Conservation (phyloP, 495 filamentous ascomycete genomes). For the Hyaloscypha hepaticicola region DNA sequence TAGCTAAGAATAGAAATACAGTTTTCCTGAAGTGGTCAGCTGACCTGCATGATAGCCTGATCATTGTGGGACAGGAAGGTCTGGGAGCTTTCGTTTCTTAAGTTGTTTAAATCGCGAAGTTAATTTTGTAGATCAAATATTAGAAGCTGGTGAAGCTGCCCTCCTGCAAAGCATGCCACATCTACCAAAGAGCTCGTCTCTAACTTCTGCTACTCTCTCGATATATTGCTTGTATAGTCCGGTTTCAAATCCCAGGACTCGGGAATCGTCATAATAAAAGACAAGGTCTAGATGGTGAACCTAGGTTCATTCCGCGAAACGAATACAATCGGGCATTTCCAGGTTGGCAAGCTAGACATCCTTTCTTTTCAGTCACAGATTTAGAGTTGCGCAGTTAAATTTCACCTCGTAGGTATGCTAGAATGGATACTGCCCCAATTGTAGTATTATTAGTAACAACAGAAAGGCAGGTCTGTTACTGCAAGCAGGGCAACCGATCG, state of each 20-base stretch:
- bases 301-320: neutral
- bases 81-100: constrained; percentile 3
- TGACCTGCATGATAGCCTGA: constrained; percentile 2
- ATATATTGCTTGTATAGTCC: neutral
- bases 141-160: neutral
- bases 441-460: no score
- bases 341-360: neutral
- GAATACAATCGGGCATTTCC: neutral
- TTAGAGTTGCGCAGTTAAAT: neutral
- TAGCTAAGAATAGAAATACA: constrained; percentile 3
- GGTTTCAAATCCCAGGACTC: constrained; percentile 1
- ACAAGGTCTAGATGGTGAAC: neutral
- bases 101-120: neutral
- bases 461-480: no score
- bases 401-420: neutral
- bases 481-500: no score
- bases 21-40: constrained; percentile 1
- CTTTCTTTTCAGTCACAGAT: neutral
- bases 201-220: neutral
- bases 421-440: no score
- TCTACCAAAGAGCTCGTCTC: neutral
- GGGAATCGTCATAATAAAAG: constrained; percentile 1
- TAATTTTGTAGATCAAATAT: neutral
- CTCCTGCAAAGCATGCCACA: neutral
- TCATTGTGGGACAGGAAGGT: neutral